Conservation (phyloP, 2,329 filamentous ascomycete genomes). For the Fusarium stilboides region DNA sequence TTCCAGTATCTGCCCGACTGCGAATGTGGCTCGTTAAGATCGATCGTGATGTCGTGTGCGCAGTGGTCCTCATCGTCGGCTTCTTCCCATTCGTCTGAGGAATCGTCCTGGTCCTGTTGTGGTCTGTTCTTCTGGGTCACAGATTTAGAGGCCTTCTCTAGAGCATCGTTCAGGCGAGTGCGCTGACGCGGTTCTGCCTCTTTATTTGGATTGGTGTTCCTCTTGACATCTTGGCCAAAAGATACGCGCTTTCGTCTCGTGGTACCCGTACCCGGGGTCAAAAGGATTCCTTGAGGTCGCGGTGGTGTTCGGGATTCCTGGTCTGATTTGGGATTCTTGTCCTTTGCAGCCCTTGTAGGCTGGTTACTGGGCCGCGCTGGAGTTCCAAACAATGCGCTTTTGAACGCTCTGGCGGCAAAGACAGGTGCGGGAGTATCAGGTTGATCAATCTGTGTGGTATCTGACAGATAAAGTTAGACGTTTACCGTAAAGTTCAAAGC, state of each 20-base stretch:
- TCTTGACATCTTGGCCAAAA: constrained; percentile 71
- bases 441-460: constrained; percentile 66
- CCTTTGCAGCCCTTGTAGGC: constrained; percentile 42
- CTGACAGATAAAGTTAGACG: constrained; percentile 43
- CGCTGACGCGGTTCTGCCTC: constrained; percentile 51
- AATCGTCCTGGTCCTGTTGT: constrained; percentile 35
- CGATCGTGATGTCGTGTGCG: constrained; percentile 76
- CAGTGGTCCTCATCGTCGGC: constrained; percentile 60
- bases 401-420: constrained; percentile 76
- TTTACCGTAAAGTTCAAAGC: neutral
- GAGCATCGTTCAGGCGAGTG: constrained; percentile 62
- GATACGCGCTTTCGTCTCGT: constrained; percentile 75
- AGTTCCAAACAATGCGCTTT: constrained; percentile 75
- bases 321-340: constrained; percentile 44
- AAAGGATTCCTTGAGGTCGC: constrained; percentile 71
- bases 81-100: constrained; percentile 67
- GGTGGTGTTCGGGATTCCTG: constrained; percentile 61
- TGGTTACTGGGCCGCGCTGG: constrained; percentile 61
- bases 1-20: constrained; percentile 87
- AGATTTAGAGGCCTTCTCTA: constrained; percentile 56
- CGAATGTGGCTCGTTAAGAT: constrained; percentile 81
- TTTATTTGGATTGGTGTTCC: constrained; percentile 55
- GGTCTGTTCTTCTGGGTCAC: constrained; percentile 16
- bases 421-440: constrained; percentile 77
- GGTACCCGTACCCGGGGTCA: constrained; percentile 75